Base-by-base conservation (phyloP, 2,329 filamentous ascomycete species). In the Penicillium sp. region DNA sequence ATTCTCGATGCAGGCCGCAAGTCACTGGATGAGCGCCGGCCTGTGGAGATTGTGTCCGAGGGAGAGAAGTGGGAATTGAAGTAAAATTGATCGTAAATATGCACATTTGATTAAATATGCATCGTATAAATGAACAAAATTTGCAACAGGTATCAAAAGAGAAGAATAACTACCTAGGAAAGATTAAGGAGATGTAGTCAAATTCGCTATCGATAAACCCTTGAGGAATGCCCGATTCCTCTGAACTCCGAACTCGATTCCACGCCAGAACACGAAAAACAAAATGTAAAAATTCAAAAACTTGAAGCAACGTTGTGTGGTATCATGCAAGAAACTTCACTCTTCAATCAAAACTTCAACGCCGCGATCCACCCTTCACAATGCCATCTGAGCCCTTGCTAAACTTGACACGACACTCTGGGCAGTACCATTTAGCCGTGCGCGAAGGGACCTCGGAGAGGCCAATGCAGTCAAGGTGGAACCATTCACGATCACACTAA, bases 1-100 rank as follows among this genome's bases (percentile, higher is more conserved):
- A 96, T 97, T 62, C 80, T 97, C 55, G 89, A 97, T 76, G 93
- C 93, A 1, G 93, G 93, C 0, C 81, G 93, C 63, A 82, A 87
- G 69, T 93, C 90, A 72, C 83, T 97, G 67, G 92, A 97, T 72
- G 90, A 96, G 81, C 83, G 84, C 55, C 81, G 92, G 55, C 84
- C 90, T 58, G 84, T 97, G 27, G 86, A 86, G 72, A 96, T 97
- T 64, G 60, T 73, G 14, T 70, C 63, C n/a, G 70, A 69, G 33
- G 69, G 66, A 22, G 73, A 66, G 1, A 67, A 69, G 56, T 96
- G 90, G 91, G 86, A 81, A 66, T 74, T 96, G 71, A 81, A 82
- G 72, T 86, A 65, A 63, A 49, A 26, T 35, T 35, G 22, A 16
- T n/a, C 21, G 31, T 46, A 50, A 53, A 47, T 35, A 46, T 22